Conservation (phyloP, 768 basidiomycete species). For the Lactarius quietus region DNA sequence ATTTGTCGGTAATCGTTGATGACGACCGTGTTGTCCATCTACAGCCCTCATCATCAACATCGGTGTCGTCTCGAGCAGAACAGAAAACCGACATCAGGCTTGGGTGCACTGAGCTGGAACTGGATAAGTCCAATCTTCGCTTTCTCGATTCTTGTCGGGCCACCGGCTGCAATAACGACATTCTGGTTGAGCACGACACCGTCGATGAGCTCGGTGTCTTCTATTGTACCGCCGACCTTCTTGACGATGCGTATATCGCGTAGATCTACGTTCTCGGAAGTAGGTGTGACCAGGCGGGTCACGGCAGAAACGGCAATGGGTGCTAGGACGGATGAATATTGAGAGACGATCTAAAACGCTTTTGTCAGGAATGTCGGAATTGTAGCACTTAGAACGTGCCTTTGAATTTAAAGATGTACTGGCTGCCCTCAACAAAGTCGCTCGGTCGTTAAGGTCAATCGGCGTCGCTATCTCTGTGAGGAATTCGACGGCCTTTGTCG, state of each 20-base stretch:
- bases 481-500: conserved; percentile 89
- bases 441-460: conserved; percentile 84
- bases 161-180: conserved; percentile 84
- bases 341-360: conserved; percentile 82
- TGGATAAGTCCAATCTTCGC: conserved; percentile 98
- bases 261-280: conserved; percentile 93
- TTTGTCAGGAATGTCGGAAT: neutral
- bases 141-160: conserved; percentile 93
- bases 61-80: neutral
- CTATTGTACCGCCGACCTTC: conserved; percentile 98
- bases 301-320: conserved; percentile 98
- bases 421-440: conserved; percentile 84
- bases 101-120: conserved; percentile 96
- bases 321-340: conserved; percentile 97
- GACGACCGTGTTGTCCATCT: conserved; percentile 99
- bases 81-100: conserved; percentile 76
- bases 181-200: conserved; percentile 98
- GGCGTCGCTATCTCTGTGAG: conserved; percentile 90
- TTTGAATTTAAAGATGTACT: conserved; percentile 97
- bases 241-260: conserved; percentile 95
- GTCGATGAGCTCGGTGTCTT: conserved; percentile 95
- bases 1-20: conserved; percentile 99
- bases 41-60: conserved; percentile 19
- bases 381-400: conserved; percentile 40
- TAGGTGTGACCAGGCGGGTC: conserved; percentile 81